Conservation (phyloP, 176 grass and related monocot species). For the Juncus effusus region DNA sequence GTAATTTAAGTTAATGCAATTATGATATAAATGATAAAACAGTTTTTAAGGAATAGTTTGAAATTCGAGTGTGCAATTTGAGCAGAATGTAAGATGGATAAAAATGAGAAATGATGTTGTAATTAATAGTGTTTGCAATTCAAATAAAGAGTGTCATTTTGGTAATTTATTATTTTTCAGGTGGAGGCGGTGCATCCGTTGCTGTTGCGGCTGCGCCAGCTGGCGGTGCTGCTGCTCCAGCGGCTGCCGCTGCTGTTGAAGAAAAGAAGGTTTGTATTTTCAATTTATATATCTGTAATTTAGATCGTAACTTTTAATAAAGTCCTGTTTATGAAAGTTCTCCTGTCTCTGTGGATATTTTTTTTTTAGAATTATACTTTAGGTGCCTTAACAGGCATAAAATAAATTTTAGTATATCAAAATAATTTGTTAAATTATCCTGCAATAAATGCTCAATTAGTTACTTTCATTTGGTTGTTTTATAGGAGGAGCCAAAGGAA, state of each 20-base stretch:
- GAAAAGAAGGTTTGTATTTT: conserved; percentile 54
- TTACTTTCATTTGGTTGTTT: background rate
- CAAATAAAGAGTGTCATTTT: background rate
- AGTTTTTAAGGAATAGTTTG: too few relatives aligned
- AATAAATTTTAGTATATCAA: background rate
- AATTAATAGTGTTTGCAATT: background rate
- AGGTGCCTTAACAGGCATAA: background rate
- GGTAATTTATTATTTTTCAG: conserved; percentile 22
- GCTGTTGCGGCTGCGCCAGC: conserved; percentile 41
- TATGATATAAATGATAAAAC: too few relatives aligned
- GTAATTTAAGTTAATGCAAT: too few relatives aligned
- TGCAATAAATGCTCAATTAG: background rate
- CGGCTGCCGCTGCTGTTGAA: conserved; percentile 40
- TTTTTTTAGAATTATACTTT: background rate
- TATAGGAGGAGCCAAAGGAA: conserved; percentile 64
- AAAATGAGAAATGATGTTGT: background rate
- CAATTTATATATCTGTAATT: background rate
- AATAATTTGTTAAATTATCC: background rate
- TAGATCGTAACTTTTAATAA: background rate
- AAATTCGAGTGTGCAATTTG: too few relatives aligned
- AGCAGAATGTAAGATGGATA: too few relatives aligned
- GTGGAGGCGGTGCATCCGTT: conserved; percentile 50
- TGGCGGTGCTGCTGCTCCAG: conserved; percentile 34
- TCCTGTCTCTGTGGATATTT: background rate
- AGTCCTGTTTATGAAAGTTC: background rate